These are phyloP conservation scores for Talaromyces nanjingensis DNA, from an alignment of 495 filamentous ascomycete species.

Conservation along the genomic window DNA sequence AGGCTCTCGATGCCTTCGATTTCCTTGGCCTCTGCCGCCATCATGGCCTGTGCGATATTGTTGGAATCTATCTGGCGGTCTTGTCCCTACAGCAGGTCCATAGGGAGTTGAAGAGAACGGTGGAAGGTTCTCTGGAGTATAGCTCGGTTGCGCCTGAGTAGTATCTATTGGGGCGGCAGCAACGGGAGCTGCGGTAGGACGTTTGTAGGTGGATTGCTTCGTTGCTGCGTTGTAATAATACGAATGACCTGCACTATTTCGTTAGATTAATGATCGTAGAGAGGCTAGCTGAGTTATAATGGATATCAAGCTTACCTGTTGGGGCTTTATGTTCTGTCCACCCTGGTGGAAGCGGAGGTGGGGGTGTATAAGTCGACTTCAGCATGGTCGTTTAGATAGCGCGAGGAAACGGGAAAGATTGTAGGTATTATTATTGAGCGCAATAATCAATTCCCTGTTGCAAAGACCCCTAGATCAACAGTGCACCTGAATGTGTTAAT, in stretches of 20 bases:
- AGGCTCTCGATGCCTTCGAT: conserved; percentile 51
- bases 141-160: conserved; percentile 19
- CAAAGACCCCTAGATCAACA: too few relatives aligned
- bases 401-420: not conserved
- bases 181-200: conserved; percentile 37
- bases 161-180: conserved; percentile 17
- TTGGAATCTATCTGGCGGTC: conserved; percentile 11
- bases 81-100: conserved; percentile 22
- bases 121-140: conserved; percentile 28
- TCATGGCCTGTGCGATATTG: conserved; percentile 34
- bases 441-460: too few relatives aligned
- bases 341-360: conserved; percentile 61
- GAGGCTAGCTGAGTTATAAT: not conserved
- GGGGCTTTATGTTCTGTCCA: conserved; percentile 95
- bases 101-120: conserved; percentile 38
- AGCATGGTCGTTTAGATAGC: conserved; percentile 23
- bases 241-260: conserved; percentile 51
- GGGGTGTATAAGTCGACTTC: conserved; percentile 35
- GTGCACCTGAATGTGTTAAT: not conserved
- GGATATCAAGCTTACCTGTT: conserved; percentile 45
- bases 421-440: too few relatives aligned
- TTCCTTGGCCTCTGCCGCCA: conserved; percentile 45
- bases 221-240: conserved; percentile 89
- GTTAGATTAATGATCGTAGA: conserved; percentile 7
- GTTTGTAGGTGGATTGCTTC: conserved; percentile 80